Evolutionary conservation across 306 rosid species (phyloP).

Genomic region (Cucumis melo): DNA sequence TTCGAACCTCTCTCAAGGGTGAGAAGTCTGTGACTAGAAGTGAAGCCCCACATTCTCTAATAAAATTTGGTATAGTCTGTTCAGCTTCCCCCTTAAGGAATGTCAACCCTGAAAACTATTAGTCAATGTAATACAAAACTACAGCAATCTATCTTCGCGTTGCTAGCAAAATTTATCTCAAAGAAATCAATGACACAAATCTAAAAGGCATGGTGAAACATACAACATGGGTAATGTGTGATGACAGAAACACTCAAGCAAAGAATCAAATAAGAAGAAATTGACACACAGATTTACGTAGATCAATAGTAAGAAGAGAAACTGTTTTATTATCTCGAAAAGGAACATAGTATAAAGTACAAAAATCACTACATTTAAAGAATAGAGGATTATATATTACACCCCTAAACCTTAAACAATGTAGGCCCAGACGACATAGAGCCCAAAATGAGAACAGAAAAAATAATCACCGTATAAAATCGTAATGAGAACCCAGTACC

Average conservation of each 20-base stretch:
- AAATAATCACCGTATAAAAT: too few relatives aligned
- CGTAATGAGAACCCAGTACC: not conserved
- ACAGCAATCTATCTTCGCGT: not conserved
- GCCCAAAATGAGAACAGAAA: too few relatives aligned
- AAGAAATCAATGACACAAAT: not conserved
- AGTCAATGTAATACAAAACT: not conserved
- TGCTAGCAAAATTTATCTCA: not conserved
- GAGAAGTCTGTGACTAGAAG: constrained; percentile 78
- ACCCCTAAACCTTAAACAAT: too few relatives aligned
- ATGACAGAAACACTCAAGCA: too few relatives aligned
- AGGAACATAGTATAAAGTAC: too few relatives aligned
- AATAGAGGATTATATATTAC: too few relatives aligned
- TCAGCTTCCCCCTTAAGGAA: constrained; percentile 66
- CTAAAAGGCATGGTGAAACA: not conserved
- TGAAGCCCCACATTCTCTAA: constrained; percentile 74
- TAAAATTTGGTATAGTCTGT: constrained; percentile 54
- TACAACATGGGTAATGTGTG: not conserved
- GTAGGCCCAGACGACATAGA: too few relatives aligned
- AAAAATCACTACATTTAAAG: too few relatives aligned
- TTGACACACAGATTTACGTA: too few relatives aligned
- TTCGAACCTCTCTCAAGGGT: constrained; percentile 52
- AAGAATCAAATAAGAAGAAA: too few relatives aligned
- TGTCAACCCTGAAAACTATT: not conserved
- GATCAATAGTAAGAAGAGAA: too few relatives aligned
- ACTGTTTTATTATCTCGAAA: too few relatives aligned